Evolutionary conservation across 805 yeast species (phyloP).

Genomic region (Lipomyces starkeyi): DNA sequence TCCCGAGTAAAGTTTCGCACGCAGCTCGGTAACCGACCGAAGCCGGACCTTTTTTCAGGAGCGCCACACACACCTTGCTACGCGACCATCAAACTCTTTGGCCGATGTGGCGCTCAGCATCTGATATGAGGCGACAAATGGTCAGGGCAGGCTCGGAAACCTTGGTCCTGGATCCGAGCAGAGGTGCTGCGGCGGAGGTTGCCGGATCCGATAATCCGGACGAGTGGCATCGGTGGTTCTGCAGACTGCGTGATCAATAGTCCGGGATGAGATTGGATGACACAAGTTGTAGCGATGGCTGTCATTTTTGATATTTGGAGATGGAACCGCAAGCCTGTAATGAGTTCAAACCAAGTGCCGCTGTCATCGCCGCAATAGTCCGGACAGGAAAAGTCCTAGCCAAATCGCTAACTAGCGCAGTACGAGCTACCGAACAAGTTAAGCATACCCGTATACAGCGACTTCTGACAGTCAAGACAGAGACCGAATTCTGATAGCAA

Average conservation of each 20-base stretch:
- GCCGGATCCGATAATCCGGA: not conserved
- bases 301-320: not conserved
- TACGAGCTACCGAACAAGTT: not conserved
- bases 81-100: not conserved
- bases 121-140: not conserved
- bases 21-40: conserved; percentile 1
- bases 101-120: not conserved
- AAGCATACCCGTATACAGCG: not conserved
- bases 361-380: too few species aligned
- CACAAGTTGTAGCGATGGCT: not conserved
- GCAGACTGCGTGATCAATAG: not conserved
- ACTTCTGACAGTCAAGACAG: not conserved
- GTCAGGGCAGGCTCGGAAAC: not conserved
- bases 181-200: not conserved
- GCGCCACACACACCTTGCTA: not conserved
- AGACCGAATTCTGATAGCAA: not conserved
- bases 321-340: not conserved
- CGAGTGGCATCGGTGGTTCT: not conserved
- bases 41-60: not conserved
- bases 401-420: not conserved
- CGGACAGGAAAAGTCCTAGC: too few species aligned
- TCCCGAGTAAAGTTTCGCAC: not conserved
- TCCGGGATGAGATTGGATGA: not conserved
- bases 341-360: not conserved
- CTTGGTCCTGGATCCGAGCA: not conserved